Evolutionary conservation across 208 protist species (phyloP), one percentile per base, ranked within the genome.

Genomic region (Acanthamoeba divionensis): DNA sequence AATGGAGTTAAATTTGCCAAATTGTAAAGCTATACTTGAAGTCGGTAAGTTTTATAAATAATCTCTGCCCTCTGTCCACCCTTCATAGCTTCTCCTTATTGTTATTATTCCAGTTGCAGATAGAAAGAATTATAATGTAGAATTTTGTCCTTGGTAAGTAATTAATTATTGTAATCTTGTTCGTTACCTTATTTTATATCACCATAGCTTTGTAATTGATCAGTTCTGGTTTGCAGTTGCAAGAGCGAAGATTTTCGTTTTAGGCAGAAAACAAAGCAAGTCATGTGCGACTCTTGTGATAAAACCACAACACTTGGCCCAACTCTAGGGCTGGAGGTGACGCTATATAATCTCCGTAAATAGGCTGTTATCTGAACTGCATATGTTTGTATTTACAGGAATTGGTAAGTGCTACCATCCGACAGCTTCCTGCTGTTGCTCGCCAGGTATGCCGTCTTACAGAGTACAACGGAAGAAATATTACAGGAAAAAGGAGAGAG

Each of bases 11-110:
- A 79, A 79, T 0, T 26, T 79, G 13, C 15, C 67, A 24, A 79
- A 50, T 26, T 79, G 67, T 52, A 79, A 79, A 79, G 33, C 67
- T 47, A 47, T 79, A 47, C 55, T 79, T 52, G 67, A 79, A 79
- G 67, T 79, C 45, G 67, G 67, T 79, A 52, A 7, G 67, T 48
- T 5, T n/a, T n/a, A n/a, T n/a, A n/a, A n/a, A n/a, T n/a, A n/a
- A n/a, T n/a, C n/a, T n/a, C n/a, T n/a, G n/a, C n/a, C n/a, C n/a
- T n/a, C n/a, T n/a, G n/a, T n/a, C n/a, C n/a, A n/a, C n/a, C n/a
- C n/a, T n/a, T n/a, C n/a, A n/a, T n/a, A n/a, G n/a, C n/a, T n/a
- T n/a, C n/a, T n/a, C n/a, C n/a, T n/a, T n/a, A n/a, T n/a, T n/a
- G n/a, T n/a, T n/a, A n/a, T n/a, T n/a, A n/a, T n/a, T 67, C 12